Conservation (phyloP, 768 basidiomycete species). For the Leccinum arenicola region DNA sequence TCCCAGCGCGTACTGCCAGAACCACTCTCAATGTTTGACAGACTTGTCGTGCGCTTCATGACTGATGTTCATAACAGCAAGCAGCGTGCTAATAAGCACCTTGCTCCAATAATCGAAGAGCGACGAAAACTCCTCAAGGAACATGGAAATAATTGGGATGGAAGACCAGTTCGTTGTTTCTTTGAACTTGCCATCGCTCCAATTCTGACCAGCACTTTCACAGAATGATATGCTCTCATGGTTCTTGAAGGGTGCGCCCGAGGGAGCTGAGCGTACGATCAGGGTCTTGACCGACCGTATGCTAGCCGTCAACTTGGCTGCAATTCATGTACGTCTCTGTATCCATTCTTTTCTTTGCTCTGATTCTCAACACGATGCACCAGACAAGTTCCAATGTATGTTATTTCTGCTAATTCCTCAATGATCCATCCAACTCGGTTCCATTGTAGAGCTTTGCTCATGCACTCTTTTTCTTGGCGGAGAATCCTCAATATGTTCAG, state of each 20-base stretch:
- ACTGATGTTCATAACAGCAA: background rate
- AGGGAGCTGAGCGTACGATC: background rate
- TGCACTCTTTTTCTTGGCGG: background rate
- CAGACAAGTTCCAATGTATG: background rate
- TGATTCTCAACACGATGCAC: background rate
- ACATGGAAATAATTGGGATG: background rate
- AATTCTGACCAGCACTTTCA: background rate
- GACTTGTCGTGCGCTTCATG: background rate
- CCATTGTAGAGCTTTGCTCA: background rate
- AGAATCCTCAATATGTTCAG: background rate
- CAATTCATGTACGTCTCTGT: slow-evolving; percentile 14
- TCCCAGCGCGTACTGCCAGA: background rate
- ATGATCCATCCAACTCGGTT: background rate
- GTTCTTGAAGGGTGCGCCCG: background rate
- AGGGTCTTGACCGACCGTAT: background rate
- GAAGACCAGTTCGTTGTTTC: background rate
- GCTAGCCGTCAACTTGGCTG: background rate
- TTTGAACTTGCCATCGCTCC: background rate
- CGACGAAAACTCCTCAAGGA: background rate
- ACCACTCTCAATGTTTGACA: background rate
- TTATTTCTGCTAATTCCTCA: background rate
- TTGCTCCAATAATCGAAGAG: slow-evolving; percentile 5
- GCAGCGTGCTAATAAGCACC: background rate
- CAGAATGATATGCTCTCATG: background rate
- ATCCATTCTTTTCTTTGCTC: background rate